These are phyloP conservation scores for Lyophyllum shimeji DNA, from an alignment of 768 basidiomycete genomes.

Conservation along the genomic window DNA sequence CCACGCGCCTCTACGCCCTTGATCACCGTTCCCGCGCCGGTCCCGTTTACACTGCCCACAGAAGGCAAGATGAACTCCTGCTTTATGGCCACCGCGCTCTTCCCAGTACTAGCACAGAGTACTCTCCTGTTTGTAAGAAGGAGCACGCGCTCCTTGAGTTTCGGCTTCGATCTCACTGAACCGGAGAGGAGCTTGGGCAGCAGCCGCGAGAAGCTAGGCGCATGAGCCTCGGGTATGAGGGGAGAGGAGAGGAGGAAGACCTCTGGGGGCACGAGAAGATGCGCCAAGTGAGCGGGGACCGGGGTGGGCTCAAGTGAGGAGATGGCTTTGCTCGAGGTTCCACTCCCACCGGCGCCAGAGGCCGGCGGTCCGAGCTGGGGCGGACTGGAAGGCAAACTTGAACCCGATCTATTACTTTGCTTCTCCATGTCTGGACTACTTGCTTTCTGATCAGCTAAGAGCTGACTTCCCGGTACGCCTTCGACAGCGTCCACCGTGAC, in stretches of 20 bases:
- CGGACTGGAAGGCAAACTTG: background rate
- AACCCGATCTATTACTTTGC: background rate
- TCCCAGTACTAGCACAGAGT: slow-evolving; percentile 9
- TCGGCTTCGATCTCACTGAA: slow-evolving; percentile 12
- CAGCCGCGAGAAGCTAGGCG: slow-evolving; percentile 5
- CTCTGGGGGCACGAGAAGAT: slow-evolving; percentile 9
- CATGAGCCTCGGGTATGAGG: slow-evolving; percentile 7
- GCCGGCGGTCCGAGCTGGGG: background rate
- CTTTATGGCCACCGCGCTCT: slow-evolving; percentile 6
- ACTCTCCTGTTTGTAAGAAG: slow-evolving; percentile 14
- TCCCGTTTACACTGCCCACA: background rate
- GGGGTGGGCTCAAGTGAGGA: background rate
- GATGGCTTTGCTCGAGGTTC: background rate
- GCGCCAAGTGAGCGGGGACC: slow-evolving; percentile 1
- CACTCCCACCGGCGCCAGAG: background rate
- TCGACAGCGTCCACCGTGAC: slow-evolving; percentile 4
- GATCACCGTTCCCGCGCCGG: background rate
- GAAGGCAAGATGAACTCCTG: slow-evolving; percentile 2
- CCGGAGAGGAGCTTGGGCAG: slow-evolving; percentile 14
- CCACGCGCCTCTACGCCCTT: slow-evolving; percentile 9
- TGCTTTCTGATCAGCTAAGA: background rate
- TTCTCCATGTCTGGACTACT: background rate
- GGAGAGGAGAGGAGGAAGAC: slow-evolving; percentile 7
- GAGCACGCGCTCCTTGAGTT: slow-evolving; percentile 11
- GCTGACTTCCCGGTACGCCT: background rate